Evolutionary conservation across 2,329 filamentous ascomycete genomes (phyloP).

Genomic region (Fusarium duplospermum): DNA sequence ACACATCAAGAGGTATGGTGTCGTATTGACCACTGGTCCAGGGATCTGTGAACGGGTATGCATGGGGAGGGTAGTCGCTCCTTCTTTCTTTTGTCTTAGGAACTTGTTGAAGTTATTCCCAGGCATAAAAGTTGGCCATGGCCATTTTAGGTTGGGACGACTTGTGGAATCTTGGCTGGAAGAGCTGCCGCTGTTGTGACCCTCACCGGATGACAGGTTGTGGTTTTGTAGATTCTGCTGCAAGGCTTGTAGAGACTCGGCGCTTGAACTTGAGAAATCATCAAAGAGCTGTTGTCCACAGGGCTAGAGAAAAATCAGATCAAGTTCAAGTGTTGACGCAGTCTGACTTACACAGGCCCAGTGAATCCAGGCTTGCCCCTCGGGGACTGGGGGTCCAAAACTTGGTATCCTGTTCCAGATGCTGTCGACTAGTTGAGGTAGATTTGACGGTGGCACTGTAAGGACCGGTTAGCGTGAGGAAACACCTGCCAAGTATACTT

Average conservation of each 20-base stretch:
- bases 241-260: not conserved
- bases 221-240: not conserved
- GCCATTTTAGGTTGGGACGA: not conserved
- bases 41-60: not conserved
- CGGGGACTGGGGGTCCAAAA: not conserved
- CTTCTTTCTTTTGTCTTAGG: not conserved
- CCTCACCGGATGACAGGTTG: no score
- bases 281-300: not conserved
- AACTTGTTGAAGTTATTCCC: not conserved
- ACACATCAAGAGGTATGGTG: not conserved
- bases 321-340: not conserved
- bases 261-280: not conserved
- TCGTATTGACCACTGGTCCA: not conserved
- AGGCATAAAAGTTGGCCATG: not conserved
- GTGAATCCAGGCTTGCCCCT: not conserved
- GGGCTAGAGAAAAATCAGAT: not conserved
- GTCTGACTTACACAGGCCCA: not conserved
- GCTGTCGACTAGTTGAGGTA: not conserved
- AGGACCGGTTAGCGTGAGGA: not conserved
- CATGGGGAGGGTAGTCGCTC: not conserved
- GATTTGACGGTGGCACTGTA: not conserved
- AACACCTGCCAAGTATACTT: not conserved
- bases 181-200: not conserved
- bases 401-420: not conserved
- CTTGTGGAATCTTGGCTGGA: not conserved